These are phyloP conservation scores for Oryza longistaminata DNA, from an alignment of 176 grass and related monocot species.

Conservation along the genomic window DNA sequence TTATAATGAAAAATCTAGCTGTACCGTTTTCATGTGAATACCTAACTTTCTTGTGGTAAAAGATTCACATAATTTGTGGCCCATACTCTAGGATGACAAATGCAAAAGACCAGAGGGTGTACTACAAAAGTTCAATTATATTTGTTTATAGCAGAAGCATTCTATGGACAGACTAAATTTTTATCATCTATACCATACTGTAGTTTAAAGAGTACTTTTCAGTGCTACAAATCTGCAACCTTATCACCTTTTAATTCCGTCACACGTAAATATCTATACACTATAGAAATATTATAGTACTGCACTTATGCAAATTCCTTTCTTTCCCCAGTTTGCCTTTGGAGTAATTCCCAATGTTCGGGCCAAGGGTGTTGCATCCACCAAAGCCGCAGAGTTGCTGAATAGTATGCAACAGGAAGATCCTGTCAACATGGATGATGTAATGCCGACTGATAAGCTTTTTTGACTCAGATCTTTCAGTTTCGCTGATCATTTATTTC, in stretches of 20 bases:
- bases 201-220: conserved; percentile 1
- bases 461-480: conserved; percentile 14
- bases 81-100: not conserved
- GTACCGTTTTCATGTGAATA: not conserved
- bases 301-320: not conserved
- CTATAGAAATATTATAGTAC: conserved; percentile 3
- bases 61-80: not conserved
- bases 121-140: not conserved
- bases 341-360: conserved; percentile 88
- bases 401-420: conserved; percentile 90
- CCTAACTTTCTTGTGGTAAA: not conserved
- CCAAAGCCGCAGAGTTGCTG: conserved; percentile 84
- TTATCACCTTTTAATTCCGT: not conserved
- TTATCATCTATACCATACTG: not conserved
- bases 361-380: conserved; percentile 83
- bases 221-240: conserved; percentile 6
- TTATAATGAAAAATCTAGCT: not conserved
- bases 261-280: not conserved
- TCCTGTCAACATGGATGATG: conserved; percentile 87
- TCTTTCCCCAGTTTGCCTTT: conserved; percentile 81
- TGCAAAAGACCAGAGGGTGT: not conserved
- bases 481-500: conserved; percentile 4
- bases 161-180: not conserved
- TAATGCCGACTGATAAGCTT: conserved; percentile 43
- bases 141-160: conserved; percentile 2